A percentile compares a stretch with the other conserved stretches of the same genome.
phyloP scores from a whole-genome alignment of 2,329 filamentous ascomycete species.

The Arthrobotrys musiformis region DNA sequence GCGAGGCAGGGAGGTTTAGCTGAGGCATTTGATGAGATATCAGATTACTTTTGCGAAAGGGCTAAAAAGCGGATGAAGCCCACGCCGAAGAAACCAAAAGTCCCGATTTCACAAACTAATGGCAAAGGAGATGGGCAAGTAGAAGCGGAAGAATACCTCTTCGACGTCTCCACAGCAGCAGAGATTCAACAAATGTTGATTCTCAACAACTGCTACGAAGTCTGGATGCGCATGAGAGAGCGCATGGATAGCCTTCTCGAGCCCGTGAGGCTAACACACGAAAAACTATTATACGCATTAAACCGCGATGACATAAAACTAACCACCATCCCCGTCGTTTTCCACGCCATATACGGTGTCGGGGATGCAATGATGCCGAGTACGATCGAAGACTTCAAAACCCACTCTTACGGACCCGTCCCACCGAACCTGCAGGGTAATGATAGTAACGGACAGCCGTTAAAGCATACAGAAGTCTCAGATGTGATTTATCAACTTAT shows the following conservation, averaged over 20 bases:
- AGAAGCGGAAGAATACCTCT: conserved; percentile 1
- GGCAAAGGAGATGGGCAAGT: neutral
- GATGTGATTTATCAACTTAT: conserved; percentile 42
- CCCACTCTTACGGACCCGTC: conserved; percentile 38
- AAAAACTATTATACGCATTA: conserved; percentile 32
- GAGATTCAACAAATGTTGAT: conserved; percentile 40
- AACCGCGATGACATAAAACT: conserved; percentile 18
- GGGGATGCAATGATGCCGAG: conserved; percentile 44
- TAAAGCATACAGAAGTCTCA: conserved; percentile 38
- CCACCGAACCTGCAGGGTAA: conserved; percentile 33
- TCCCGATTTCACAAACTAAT: neutral
- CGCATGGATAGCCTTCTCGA: conserved; percentile 31
- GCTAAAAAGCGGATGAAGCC: neutral
- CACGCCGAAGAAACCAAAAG: neutral
- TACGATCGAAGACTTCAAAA: conserved; percentile 24
- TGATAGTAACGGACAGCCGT: conserved; percentile 26
- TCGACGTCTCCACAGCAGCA: conserved; percentile 15
- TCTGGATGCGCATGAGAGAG: conserved; percentile 44
- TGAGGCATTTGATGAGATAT: conserved; percentile 30
- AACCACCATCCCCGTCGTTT: conserved; percentile 36
- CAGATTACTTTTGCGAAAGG: conserved; percentile 18
- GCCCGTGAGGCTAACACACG: conserved; percentile 32
- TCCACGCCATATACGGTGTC: conserved; percentile 38
- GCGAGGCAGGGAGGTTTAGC: conserved; percentile 14
- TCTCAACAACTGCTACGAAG: conserved; percentile 42